Percentiles rank a stretch among this genome's conserved stretches.
Evolutionary conservation across 2,329 filamentous ascomycete genomes (phyloP).

Genomic region (Rutstroemia sp.): DNA sequence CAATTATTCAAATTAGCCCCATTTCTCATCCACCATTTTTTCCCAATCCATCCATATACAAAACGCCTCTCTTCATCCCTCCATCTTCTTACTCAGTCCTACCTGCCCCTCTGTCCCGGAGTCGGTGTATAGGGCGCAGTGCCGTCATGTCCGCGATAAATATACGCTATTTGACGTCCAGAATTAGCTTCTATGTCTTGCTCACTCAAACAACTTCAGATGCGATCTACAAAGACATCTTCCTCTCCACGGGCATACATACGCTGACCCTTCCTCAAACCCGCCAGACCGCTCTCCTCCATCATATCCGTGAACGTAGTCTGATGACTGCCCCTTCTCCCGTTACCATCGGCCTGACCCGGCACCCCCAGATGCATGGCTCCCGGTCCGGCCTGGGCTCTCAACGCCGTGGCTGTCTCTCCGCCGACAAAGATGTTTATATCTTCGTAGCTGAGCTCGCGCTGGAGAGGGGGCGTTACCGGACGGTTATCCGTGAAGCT

Average conservation of each 20-base stretch:
- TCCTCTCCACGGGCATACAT: slow-evolving; percentile 11
- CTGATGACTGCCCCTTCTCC: slow-evolving; percentile 14
- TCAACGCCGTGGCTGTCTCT: slow-evolving; percentile 31
- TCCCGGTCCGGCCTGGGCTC: slow-evolving; percentile 9
- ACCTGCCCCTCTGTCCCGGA: background rate
- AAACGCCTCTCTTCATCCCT: background rate
- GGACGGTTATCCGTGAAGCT: slow-evolving; percentile 8
- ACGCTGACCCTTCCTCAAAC: slow-evolving; percentile 30
- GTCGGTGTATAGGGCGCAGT: background rate
- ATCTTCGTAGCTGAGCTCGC: slow-evolving; percentile 41
- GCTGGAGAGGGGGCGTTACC: slow-evolving; percentile 32
- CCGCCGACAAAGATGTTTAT: slow-evolving; percentile 48
- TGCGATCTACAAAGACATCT: background rate
- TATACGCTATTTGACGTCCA: slow-evolving; percentile 2
- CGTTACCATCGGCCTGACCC: background rate
- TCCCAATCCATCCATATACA: background rate
- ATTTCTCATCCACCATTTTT: background rate
- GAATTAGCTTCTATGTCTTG: background rate
- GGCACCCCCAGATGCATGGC: background rate
- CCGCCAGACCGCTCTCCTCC: slow-evolving; percentile 36
- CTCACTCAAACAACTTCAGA: background rate
- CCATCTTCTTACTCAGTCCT: background rate
- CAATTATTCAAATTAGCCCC: no score
- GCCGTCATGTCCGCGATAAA: slow-evolving; percentile 4
- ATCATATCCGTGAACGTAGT: slow-evolving; percentile 49